Base-by-base conservation (phyloP, 2,329 filamentous ascomycete species). In the Fusarium tuaranense region DNA sequence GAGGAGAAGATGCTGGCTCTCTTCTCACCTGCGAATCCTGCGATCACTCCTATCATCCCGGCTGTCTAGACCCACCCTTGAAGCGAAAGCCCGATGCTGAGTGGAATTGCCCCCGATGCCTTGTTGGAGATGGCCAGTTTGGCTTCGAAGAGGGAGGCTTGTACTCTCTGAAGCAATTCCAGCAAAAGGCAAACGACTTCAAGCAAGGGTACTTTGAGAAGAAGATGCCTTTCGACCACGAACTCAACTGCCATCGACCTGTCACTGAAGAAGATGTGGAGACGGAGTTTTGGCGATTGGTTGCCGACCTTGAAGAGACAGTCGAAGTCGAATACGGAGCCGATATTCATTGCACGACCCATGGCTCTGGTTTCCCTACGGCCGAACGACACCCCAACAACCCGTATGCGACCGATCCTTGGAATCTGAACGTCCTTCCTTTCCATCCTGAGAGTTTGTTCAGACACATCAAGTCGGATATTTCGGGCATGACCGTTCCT, bases 301-400 rank as follows among this genome's bases (percentile, higher is more conserved):
- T 98, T 1, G 94, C 97, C 58, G 97, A 95, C 78, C 88, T 98
- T 61, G 96, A 97, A 72, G 97, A 98, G 82, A 97, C 95, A 0
- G 95, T 98, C 1, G 97, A 98, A 82, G 97, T 99, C 3, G 97
- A 99, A 81, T 99, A 99, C 79, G 97, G 97, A 44, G 97, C 97
- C 12, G 97, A 99, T 79, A 98, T 99, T 63, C 97, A 99, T 82
- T 98, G 95, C 62, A 98, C 97, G 0, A 99, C 97, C 0, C 97
- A 99, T 80, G 97, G 97, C 10, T 98, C 96, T 73, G 97, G 96
- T 1, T 99, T 99, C 78, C 97, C 97, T 0, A 98, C 96, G 0
- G 92, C 97, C 10, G 97, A 99, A 81, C 94, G 93, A 79, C 92
- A 98, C 70, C 97, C 97, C 1, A 91, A 92, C 58, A 94, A 98